Evolutionary conservation across 1,284 basidiomycete species (phyloP), one percentile per base, ranked within the genome.

Genomic region (Entoloma clypeatum): DNA sequence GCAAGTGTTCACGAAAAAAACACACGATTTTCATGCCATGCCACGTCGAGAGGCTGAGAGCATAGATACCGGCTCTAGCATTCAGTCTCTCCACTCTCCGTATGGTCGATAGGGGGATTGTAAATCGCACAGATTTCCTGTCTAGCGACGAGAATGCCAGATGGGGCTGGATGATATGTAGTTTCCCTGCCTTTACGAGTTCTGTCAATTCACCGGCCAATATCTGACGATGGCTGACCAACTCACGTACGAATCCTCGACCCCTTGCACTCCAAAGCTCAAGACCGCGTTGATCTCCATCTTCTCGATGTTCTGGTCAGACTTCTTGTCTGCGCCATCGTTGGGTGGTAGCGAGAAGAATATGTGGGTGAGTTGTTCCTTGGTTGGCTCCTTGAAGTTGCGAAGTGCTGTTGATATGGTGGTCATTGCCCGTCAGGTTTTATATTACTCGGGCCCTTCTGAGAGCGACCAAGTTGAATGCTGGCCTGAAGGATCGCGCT

Each of bases 51-150:
- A 99, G 70, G 54, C 91, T 92, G 28, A 99, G 76, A 4, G 95
- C 95, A 60, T 98, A 98, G 21, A 98, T 87, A 4, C 93, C 94
- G 16, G 92, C 89, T 24, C 92, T 77, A 14, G 90, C 87, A 62
- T 92, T 93, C 39, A 93, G 70, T 28, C 94, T 73, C 64, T 99
- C 96, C n/a, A 99, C 96, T 28, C 96, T 74, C 28, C 96, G 79
- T 49, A 99, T 84, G 2, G 92, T 94, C 46, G 88, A 93, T 25
- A 99, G 73, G 30, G 96, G 96, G 13, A 99, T 68, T 2, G 92
- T 91, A 67, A 94, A 92, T 32, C 87, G 78, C 47, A 94, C 93
- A 18, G 90, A 93, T 58, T 92, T 89, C 58, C 88, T 83, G 61
- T 98, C 95, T 27, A 96, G 69, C 7, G 92, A 96, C 19, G 84